These are phyloP conservation scores for Mortierella claussenii DNA, from an alignment of 192 early-diverging fungal species.

Conservation along the genomic window DNA sequence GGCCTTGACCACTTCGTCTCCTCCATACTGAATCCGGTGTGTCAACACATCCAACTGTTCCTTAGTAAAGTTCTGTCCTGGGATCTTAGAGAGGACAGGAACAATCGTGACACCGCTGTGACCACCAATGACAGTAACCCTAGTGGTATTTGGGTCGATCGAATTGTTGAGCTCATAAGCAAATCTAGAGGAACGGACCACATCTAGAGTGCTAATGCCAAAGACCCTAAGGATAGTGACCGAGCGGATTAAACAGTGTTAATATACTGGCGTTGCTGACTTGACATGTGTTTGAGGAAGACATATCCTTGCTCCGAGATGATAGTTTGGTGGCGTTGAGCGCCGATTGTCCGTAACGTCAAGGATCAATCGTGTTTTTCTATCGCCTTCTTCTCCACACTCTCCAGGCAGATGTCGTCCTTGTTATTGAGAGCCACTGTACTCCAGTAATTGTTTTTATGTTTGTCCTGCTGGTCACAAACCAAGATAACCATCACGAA, in stretches of 20 bases:
- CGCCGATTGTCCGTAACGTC: too few relatives aligned
- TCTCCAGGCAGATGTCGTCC: too few relatives aligned
- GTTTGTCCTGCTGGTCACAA: too few relatives aligned
- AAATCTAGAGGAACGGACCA: slow-evolving; percentile 97
- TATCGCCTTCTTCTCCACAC: too few relatives aligned
- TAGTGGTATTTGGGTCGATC: slow-evolving; percentile 73
- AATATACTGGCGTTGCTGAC: too few relatives aligned
- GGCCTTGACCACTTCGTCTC: slow-evolving; percentile 99
- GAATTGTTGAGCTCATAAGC: slow-evolving; percentile 82
- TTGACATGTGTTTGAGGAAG: too few relatives aligned
- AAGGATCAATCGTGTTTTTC: too few relatives aligned
- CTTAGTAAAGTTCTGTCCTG: slow-evolving; percentile 57
- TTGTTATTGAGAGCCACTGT: too few relatives aligned
- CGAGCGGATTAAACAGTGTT: neutral
- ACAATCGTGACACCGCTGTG: slow-evolving; percentile 98
- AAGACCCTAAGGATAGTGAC: slow-evolving; percentile 72
- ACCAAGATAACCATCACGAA: too few relatives aligned
- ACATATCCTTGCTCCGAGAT: too few relatives aligned
- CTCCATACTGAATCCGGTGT: slow-evolving; percentile 98
- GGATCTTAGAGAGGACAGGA: slow-evolving; percentile 89
- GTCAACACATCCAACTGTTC: slow-evolving; percentile 92
- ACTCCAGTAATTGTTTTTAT: too few relatives aligned
- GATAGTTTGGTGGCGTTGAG: too few relatives aligned
- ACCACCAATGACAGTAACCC: slow-evolving; percentile 92
- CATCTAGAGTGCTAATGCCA: slow-evolving; percentile 97